These are phyloP conservation scores for Oldenlandia corymbosa DNA, from an alignment of 257 asterid genomes.

Conservation along the genomic window DNA sequence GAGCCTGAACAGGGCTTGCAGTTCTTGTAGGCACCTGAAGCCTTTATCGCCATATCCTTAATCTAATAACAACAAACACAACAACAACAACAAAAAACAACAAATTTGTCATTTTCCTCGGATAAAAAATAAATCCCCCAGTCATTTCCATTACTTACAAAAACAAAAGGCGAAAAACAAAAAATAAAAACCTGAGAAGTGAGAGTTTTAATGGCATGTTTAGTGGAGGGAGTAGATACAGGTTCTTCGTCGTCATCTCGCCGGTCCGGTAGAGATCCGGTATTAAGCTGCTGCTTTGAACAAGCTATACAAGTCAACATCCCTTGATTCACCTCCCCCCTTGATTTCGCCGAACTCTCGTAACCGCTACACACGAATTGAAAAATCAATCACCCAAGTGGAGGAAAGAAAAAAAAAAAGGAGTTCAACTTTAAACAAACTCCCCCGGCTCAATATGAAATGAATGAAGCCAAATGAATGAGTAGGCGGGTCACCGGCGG, in stretches of 20 bases:
- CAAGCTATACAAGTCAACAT: constrained; percentile 97
- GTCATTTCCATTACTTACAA: not conserved
- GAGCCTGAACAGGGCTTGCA: constrained; percentile 92
- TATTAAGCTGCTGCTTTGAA: constrained; percentile 56
- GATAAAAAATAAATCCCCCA: not conserved
- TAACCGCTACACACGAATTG: not conserved
- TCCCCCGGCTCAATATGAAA: not conserved
- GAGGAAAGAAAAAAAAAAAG: no score
- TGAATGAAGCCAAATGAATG: no score
- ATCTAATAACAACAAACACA: constrained; percentile 33
- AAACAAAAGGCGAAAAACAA: not conserved
- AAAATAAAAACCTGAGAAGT: constrained; percentile 56
- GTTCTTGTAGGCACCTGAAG: constrained; percentile 87
- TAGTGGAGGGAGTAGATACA: constrained; percentile 51
- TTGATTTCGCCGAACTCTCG: not conserved
- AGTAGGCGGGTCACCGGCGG: no score
- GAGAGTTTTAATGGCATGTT: constrained; percentile 68
- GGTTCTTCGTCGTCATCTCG: constrained; percentile 49
- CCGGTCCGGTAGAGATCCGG: constrained; percentile 62
- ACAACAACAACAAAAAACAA: not conserved
- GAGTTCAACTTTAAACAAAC: not conserved
- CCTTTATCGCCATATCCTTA: constrained; percentile 91
- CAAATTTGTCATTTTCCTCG: no score
- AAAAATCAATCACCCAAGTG: not conserved
- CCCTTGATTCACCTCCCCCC: not conserved